phyloP scores from a whole-genome alignment of 2,329 filamentous ascomycete species.

The Beauveria asiatica region DNA sequence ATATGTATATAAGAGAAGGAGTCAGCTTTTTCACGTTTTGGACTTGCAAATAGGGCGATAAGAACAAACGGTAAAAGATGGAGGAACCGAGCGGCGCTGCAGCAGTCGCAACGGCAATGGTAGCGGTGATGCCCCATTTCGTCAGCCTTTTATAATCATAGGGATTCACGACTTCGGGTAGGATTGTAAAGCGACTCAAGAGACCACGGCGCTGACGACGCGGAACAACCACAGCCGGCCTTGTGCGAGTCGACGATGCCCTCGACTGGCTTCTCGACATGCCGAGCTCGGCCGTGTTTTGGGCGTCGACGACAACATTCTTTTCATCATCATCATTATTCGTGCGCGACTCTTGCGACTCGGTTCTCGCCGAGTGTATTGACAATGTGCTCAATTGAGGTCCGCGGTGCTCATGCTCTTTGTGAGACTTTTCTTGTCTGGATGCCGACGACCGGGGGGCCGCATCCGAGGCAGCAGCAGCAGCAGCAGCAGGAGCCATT shows the following conservation, averaged over 20 bases:
- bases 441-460: neutral
- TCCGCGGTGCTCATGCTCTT: neutral
- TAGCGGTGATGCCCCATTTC: constrained; percentile 78
- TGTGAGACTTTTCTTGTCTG: too few relatives aligned
- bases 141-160: constrained; percentile 62
- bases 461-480: neutral
- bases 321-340: neutral
- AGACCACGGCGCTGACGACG: constrained; percentile 56
- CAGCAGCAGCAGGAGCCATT: neutral
- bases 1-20: neutral
- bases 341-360: neutral
- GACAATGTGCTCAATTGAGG: neutral
- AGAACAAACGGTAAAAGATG: constrained; percentile 72
- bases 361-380: neutral
- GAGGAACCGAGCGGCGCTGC: constrained; percentile 76
- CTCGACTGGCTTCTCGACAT: constrained; percentile 1
- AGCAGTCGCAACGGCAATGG: constrained; percentile 68
- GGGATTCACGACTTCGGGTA: constrained; percentile 72
- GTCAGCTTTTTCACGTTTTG: neutral
- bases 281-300: constrained; percentile 1
- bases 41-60: too few relatives aligned
- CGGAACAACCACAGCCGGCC: constrained; percentile 30
- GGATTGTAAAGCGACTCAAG: constrained; percentile 58
- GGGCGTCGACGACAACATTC: neutral
- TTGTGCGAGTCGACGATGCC: neutral